A percentile compares a stretch with the other conserved stretches of the same genome.
Evolutionary conservation across 2,329 filamentous ascomycete species (phyloP).

Genomic region (Diplodia scrobiculata): DNA sequence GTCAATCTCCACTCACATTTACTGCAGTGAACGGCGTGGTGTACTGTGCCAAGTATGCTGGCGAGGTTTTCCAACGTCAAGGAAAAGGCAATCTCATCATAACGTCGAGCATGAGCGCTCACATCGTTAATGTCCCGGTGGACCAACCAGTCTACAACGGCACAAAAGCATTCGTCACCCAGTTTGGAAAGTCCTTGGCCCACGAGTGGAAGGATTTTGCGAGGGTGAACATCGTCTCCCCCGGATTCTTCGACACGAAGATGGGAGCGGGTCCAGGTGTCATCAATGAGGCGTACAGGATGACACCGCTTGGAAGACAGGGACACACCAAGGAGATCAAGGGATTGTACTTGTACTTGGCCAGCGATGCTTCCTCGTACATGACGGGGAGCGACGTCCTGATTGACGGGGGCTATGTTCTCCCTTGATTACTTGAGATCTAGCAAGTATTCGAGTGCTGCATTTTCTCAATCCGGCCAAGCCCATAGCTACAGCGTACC

Average conservation of each 20-base stretch:
- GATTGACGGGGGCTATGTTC: constrained; percentile 70
- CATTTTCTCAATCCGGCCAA: too few relatives aligned
- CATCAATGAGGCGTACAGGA: constrained; percentile 69
- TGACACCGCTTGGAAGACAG: constrained; percentile 75
- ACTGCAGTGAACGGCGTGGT: constrained; percentile 64
- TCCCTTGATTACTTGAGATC: not conserved
- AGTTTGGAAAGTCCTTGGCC: constrained; percentile 62
- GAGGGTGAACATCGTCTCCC: constrained; percentile 65
- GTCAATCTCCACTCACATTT: constrained; percentile 55
- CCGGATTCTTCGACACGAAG: constrained; percentile 67
- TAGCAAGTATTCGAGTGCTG: too few relatives aligned
- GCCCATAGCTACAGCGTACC: too few relatives aligned
- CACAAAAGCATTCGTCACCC: constrained; percentile 65
- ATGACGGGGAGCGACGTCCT: constrained; percentile 74
- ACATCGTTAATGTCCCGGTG: constrained; percentile 77
- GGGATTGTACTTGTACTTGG: constrained; percentile 76
- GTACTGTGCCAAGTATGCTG: constrained; percentile 49
- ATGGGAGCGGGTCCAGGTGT: constrained; percentile 66
- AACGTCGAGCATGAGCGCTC: constrained; percentile 69
- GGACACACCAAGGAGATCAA: constrained; percentile 74
- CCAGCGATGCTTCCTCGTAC: constrained; percentile 77
- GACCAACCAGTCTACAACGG: constrained; percentile 55
- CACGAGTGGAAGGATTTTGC: constrained; percentile 70
- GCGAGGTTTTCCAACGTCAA: constrained; percentile 48
- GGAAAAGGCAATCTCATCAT: constrained; percentile 63